phyloP scores from a whole-genome alignment of 163 green algal species.

The Prototheca wickerhamii region DNA sequence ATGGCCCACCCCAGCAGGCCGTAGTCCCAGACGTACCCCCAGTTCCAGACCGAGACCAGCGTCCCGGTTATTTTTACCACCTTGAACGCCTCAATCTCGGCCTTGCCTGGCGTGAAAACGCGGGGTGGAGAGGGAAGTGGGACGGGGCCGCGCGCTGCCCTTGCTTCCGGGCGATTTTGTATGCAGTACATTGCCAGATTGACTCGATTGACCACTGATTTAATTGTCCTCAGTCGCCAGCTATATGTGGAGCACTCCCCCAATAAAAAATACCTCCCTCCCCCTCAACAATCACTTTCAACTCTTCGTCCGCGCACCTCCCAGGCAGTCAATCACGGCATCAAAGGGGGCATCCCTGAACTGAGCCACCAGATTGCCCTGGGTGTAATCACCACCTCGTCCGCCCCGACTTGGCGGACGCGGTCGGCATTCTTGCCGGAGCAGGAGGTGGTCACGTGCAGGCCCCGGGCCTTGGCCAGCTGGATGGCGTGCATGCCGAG shows the following conservation, averaged over 20 bases:
- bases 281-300: too few species aligned
- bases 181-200: too few species aligned
- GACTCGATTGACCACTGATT: too few species aligned
- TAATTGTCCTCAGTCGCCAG: too few species aligned
- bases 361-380: not conserved
- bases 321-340: slow-evolving; percentile 12
- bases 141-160: too few species aligned
- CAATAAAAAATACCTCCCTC: too few species aligned
- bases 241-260: too few species aligned
- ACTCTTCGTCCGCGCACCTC: too few species aligned
- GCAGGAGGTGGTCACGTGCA: slow-evolving; percentile 40
- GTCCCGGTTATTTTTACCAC: slow-evolving; percentile 12
- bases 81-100: not conserved
- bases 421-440: slow-evolving; percentile 34
- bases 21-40: not conserved
- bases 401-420: slow-evolving; percentile 25
- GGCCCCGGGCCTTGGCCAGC: slow-evolving; percentile 44
- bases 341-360: slow-evolving; percentile 3
- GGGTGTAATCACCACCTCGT: slow-evolving; percentile 29
- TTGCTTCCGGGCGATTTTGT: too few species aligned
- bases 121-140: too few species aligned
- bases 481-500: slow-evolving; percentile 49
- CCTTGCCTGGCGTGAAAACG: too few species aligned
- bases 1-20: not conserved
- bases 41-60: not conserved